Evolutionary conservation across 495 filamentous ascomycete species (phyloP), one percentile per base, ranked within the genome.

Genomic region (Rostrohypoxylon terebratum): DNA sequence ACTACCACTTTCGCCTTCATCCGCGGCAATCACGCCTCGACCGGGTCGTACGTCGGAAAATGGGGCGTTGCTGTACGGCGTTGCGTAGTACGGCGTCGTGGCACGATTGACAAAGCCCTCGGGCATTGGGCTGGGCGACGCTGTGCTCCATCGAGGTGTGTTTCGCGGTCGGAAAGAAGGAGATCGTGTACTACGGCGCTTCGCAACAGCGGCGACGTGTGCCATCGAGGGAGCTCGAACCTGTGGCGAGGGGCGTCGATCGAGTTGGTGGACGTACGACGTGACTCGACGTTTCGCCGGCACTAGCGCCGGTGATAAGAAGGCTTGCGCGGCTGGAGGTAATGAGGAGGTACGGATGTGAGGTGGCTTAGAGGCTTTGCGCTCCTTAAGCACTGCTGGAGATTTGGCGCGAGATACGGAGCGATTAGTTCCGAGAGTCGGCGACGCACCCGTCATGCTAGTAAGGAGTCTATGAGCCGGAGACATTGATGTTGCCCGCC

Each of bases 31-130:
- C 20, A 44, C 50, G 16, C 53, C 53, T 16, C 67, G 68, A 42
- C 63, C 65, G 2, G 66, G 8, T 13, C 72, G 61, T n/a, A 63
- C 47, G 45, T 71, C 75, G 44, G 63, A 47, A 36, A 66, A 75
- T 10, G 83, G 82, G 7, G 79, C 81, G 62, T 85, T 86, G 70
- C 86, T 88, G 63, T 85, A 76, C 7, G 88, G 88, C 6, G 88
- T 90, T 1, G 84, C 85, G 51, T 84, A 86, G 51, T 81, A 83
- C 2, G 84, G 86, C 0, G 86, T 87, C 2, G 79, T 81, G 4
- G 77, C 77, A 25, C 84, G 77, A 44, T 75, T 74, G 23, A 71
- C 76, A 7, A 76, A 53, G 0, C 48, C 31, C 48, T 77, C 73
- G 4, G 77, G 75, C 68, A 79, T 76, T 25, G 79, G 81, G 59